Evolutionary conservation across 352 stramenopile genomes (phyloP).

Genomic region (Phytophthora constricta): DNA sequence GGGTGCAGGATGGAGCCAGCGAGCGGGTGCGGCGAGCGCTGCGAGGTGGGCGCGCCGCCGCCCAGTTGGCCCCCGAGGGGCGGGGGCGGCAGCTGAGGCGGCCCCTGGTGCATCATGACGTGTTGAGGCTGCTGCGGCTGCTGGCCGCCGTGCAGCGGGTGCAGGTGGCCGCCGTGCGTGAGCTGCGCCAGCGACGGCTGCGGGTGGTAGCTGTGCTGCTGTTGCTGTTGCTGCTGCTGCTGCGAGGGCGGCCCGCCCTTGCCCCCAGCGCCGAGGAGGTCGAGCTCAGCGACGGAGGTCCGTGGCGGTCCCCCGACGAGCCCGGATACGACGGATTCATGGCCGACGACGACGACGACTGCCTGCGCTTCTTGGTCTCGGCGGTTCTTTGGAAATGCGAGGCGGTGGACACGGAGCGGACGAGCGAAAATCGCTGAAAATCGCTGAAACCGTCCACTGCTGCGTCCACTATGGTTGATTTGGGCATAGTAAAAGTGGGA

Average conservation of each 20-base stretch:
- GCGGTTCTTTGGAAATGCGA: conserved; percentile 26
- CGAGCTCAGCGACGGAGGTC: conserved; percentile 48
- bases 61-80: conserved; percentile 65
- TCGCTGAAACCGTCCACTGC: conserved; percentile 93
- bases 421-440: not conserved
- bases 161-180: conserved; percentile 55
- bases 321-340: conserved; percentile 87
- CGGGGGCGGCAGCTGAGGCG: conserved; percentile 67
- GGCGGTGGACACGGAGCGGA: not conserved
- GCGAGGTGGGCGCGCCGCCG: conserved; percentile 43
- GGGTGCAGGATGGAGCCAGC: conserved; percentile 75
- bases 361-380: conserved; percentile 20
- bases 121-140: conserved; percentile 34
- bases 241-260: conserved; percentile 43
- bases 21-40: conserved; percentile 72
- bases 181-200: conserved; percentile 75
- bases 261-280: conserved; percentile 36
- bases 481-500: too few species aligned
- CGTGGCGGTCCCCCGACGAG: conserved; percentile 70
- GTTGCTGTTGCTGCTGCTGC: conserved; percentile 26
- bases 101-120: conserved; percentile 63
- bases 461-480: too few species aligned
- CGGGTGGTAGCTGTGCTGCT: conserved; percentile 68
- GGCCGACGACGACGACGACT: conserved; percentile 1
- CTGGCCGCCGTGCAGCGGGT: conserved; percentile 73